Base-by-base conservation (phyloP, 2,329 filamentous ascomycete genomes). In the Aspergillus jensenii region DNA sequence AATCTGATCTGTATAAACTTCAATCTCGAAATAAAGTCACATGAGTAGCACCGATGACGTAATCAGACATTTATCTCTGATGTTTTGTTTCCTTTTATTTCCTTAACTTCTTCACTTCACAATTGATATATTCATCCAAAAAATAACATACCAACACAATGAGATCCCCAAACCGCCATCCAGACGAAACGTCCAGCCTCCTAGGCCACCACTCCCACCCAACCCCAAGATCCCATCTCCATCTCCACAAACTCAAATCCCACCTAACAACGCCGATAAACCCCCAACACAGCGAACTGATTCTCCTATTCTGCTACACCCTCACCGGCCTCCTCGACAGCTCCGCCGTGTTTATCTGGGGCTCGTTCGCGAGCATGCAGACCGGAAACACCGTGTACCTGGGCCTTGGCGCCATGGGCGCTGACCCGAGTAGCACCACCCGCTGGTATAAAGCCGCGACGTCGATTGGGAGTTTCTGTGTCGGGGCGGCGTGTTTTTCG, bases 371-470 rank as follows among this genome's bases (percentile, higher is more conserved):
- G 41, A 90, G 87, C 66, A 93, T 93, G 90, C 90, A 93, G 70
- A 93, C 90, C 33, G 89, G 89, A 84, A 93, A 93, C 73, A 92
- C 90, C 5, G 84, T 93, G 48, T 93, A 91, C 71, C 79, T 92
- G 14, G 90, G 89, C 8, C 82, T 93, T 3, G 90, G 90, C 3
- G 77, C 92, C n/a, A 59, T 66, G 14, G 70, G 69, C 3, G 81
- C 85, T 8, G 82, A 84, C 0, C 82, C 46, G 1, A 46, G 51
- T 85, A 2, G 71, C 68, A 3, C 76, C 76, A 40, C 14, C 14
- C 52, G 87, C 50, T 90, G 87, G 87, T 82, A 89, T 68, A 90
- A 90, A 63, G 90, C 90, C 0, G 81, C 83, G n/a, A 82, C 84
- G 8, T 91, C 89, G 0, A 87, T 93, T 21, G 74, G 78, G 27